Percentiles rank a stretch among this genome's conserved stretches.
Conservation (phyloP, 305 asterid species). For the Lippia alba region DNA sequence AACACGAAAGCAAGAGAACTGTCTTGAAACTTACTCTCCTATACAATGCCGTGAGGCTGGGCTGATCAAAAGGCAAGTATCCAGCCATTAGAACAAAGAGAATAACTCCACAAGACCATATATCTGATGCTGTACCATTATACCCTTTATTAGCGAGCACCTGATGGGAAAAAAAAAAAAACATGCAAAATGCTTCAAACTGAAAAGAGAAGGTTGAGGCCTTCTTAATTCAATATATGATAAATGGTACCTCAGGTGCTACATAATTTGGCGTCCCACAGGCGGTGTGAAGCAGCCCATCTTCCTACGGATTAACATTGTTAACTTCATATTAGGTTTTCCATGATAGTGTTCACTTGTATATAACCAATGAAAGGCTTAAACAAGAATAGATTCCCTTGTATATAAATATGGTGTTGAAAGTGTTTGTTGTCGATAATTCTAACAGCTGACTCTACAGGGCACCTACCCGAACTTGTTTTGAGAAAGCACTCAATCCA, state of each 20-base stretch:
- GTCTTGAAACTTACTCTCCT: conserved; percentile 53
- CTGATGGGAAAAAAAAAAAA: conserved; percentile 43
- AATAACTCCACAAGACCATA: conserved; percentile 94
- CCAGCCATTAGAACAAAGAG: conserved; percentile 86
- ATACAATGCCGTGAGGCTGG: conserved; percentile 61
- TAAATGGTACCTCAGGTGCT: conserved; percentile 75
- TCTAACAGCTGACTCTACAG: conserved; percentile 15
- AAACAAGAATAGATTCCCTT: not conserved
- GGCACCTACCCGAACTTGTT: conserved; percentile 71
- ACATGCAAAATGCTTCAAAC: conserved; percentile 36
- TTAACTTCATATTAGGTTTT: not conserved
- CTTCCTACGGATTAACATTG: conserved; percentile 50
- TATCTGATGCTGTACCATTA: conserved; percentile 78
- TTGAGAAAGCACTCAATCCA: conserved; percentile 78
- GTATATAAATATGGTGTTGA: not conserved
- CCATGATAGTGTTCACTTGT: not conserved
- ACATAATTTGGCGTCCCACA: conserved; percentile 94
- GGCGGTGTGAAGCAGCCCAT: conserved; percentile 87
- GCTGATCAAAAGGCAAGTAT: conserved; percentile 80
- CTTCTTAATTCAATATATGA: conserved; percentile 27
- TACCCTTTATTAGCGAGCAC: conserved; percentile 78
- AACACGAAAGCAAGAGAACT: conserved; percentile 15
- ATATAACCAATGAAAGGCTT: conserved; percentile 10
- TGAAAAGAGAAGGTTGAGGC: conserved; percentile 26
- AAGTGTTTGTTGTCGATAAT: conserved; percentile 1